Conservation (phyloP, 2,329 filamentous ascomycete genomes). For the Kalmusia sp. region DNA sequence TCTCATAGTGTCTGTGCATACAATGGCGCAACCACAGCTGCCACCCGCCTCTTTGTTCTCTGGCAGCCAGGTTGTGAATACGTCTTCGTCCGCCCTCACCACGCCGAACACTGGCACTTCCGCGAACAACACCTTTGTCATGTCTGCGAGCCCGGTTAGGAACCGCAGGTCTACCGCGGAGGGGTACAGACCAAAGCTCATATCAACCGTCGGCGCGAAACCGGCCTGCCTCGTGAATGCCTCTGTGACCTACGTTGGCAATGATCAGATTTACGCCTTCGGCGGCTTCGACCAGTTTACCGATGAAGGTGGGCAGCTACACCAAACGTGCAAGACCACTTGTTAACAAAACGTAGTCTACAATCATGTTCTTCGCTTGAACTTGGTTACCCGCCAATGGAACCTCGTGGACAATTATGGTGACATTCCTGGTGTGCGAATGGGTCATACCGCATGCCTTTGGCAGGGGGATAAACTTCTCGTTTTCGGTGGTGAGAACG, state of each 20-base stretch:
- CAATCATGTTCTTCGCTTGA: constrained; percentile 91
- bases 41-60: constrained; percentile 27
- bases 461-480: constrained; percentile 95
- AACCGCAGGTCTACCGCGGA: constrained; percentile 63
- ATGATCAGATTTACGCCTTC: constrained; percentile 97
- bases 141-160: constrained; percentile 75
- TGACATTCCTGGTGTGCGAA: constrained; percentile 94
- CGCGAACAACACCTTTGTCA: constrained; percentile 85
- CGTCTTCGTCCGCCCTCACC: constrained; percentile 53
- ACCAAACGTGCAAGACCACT: not conserved
- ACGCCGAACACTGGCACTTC: constrained; percentile 56
- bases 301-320: constrained; percentile 73
- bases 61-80: constrained; percentile 27
- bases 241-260: constrained; percentile 97
- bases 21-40: constrained; percentile 39
- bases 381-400: constrained; percentile 90
- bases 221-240: constrained; percentile 97
- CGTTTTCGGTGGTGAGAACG: constrained; percentile 97
- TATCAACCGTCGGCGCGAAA: constrained; percentile 64
- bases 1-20: constrained; percentile 6
- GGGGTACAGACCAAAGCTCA: constrained; percentile 84
- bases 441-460: constrained; percentile 95
- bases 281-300: constrained; percentile 99
- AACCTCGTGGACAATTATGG: constrained; percentile 97
- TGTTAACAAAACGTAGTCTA: constrained; percentile 67